Conservation (phyloP, 495 filamentous ascomycete genomes). For the Mytilinidion resinicola region DNA sequence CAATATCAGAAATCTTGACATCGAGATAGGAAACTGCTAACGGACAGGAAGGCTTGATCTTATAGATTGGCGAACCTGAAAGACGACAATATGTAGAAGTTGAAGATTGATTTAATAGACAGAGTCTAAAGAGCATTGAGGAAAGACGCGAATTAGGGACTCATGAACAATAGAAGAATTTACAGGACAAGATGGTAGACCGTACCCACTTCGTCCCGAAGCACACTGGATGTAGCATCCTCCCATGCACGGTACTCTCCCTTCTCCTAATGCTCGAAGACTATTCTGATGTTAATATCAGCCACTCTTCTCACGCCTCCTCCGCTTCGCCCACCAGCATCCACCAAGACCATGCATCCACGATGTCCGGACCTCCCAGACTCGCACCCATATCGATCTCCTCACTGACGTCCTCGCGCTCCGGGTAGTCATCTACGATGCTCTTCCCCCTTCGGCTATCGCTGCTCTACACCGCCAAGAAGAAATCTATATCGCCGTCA, state of each 20-base stretch:
- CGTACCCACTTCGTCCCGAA: too few relatives aligned
- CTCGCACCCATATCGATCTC: conserved; percentile 31
- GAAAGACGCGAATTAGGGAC: too few relatives aligned
- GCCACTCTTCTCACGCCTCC: conserved; percentile 33
- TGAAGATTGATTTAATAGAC: too few relatives aligned
- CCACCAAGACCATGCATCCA: conserved; percentile 27
- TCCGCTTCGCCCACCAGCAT: conserved; percentile 28
- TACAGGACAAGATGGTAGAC: too few relatives aligned
- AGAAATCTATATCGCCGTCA: conserved; percentile 43
- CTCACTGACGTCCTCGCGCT: conserved; percentile 34
- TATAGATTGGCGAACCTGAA: too few relatives aligned
- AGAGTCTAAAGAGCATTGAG: too few relatives aligned
- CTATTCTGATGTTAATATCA: conserved; percentile 1
- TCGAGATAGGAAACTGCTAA: too few relatives aligned
- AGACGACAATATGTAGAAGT: too few relatives aligned
- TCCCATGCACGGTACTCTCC: conserved; percentile 16
- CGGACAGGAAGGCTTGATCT: too few relatives aligned
- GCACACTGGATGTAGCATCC: conserved; percentile 6
- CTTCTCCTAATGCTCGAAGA: background rate
- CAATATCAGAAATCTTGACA: too few relatives aligned
- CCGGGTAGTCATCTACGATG: conserved; percentile 22
- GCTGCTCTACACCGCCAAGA: conserved; percentile 30
- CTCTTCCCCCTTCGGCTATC: conserved; percentile 11
- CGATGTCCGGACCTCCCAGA: conserved; percentile 24
- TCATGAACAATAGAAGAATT: too few relatives aligned